A percentile compares a stretch with the other conserved stretches of the same genome.
phyloP scores from a whole-genome alignment of 192 early-diverging fungal species.

The Mortierella alpina region DNA sequence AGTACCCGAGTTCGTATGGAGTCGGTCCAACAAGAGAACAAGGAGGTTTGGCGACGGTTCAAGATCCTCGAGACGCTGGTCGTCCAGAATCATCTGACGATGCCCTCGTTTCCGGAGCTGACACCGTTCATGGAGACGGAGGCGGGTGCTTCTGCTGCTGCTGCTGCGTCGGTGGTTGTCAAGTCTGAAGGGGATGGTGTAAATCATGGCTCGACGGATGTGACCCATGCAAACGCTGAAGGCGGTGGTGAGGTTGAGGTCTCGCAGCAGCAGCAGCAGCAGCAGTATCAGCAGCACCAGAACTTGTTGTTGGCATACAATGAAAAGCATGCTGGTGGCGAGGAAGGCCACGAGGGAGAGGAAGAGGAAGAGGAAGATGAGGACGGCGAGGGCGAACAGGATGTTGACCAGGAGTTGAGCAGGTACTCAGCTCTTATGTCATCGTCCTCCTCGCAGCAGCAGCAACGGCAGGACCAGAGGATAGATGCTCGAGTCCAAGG shows the following conservation, averaged over 20 bases:
- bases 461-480: not conserved
- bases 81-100: not conserved
- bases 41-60: conserved; percentile 39
- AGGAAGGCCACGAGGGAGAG: not conserved
- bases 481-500: conserved; percentile 11
- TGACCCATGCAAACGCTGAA: not conserved
- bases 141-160: not conserved
- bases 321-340: not conserved
- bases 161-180: not conserved
- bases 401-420: not conserved
- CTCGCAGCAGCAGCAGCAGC: not conserved
- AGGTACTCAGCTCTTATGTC: not conserved
- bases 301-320: too few species aligned
- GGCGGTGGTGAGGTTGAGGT: not conserved
- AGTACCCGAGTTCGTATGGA: conserved; percentile 40
- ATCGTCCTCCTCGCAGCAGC: not conserved
- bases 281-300: conserved; percentile 3
- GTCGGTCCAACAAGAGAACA: conserved; percentile 39
- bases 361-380: conserved; percentile 34
- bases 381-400: conserved; percentile 11
- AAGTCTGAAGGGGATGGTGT: not conserved
- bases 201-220: too few species aligned
- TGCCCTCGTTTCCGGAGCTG: conserved; percentile 12
- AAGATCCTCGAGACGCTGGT: conserved; percentile 16
- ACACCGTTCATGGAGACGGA: conserved; percentile 19